A percentile compares a stretch with the other conserved stretches of the same genome.
phyloP scores from a whole-genome alignment of 2,329 filamentous ascomycete species.

The Torrubiella hemipterigena region DNA sequence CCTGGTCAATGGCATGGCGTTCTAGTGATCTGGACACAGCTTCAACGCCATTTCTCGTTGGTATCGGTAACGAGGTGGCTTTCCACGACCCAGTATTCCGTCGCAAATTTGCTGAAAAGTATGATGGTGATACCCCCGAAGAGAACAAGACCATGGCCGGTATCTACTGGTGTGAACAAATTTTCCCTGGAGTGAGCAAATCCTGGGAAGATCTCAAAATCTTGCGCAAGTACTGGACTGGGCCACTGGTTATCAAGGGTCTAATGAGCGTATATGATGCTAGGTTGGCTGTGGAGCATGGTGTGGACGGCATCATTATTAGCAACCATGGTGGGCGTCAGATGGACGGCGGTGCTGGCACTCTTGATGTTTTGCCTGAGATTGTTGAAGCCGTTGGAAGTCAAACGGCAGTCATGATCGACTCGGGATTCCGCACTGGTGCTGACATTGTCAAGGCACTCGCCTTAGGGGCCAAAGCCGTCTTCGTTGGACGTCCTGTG shows the following conservation, averaged over 20 bases:
- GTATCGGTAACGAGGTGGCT: constrained; percentile 47
- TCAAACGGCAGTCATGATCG: constrained; percentile 43
- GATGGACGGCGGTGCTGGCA: constrained; percentile 25
- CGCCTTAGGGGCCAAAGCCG: constrained; percentile 25
- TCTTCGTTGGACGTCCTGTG: constrained; percentile 30
- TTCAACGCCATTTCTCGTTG: constrained; percentile 47
- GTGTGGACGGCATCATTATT: constrained; percentile 26
- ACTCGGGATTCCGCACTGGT: constrained; percentile 26
- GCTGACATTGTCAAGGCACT: constrained; percentile 28
- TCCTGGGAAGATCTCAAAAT: constrained; percentile 51
- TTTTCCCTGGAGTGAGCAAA: constrained; percentile 34
- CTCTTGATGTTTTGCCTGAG: constrained; percentile 39
- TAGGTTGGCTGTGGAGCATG: constrained; percentile 21
- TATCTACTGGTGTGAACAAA: constrained; percentile 36
- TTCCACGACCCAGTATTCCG: constrained; percentile 58
- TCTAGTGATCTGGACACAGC: constrained; percentile 54
- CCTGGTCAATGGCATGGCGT: constrained; percentile 56
- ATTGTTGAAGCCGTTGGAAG: constrained; percentile 43
- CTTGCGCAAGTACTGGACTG: constrained; percentile 47
- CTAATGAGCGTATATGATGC: constrained; percentile 28
- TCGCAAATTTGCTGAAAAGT: constrained; percentile 37
- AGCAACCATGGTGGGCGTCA: constrained; percentile 31
- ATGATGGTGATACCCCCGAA: constrained; percentile 32
- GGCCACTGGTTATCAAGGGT: constrained; percentile 31
- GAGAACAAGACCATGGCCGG: constrained; percentile 37